These are phyloP conservation scores for Oryza glumipatula DNA, from an alignment of 176 grass and related monocot genomes.

Conservation along the genomic window DNA sequence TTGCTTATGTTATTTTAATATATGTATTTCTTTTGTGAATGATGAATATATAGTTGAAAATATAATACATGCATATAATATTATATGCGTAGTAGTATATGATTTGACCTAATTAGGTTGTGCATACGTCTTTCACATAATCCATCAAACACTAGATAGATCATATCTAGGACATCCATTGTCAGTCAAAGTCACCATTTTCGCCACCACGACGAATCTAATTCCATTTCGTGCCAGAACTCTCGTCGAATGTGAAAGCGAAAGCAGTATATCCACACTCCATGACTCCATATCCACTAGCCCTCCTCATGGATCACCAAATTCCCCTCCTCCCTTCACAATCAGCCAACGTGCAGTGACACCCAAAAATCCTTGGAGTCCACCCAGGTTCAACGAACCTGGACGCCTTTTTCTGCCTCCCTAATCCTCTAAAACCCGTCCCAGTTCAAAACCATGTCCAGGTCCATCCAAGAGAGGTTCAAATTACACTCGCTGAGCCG, in stretches of 20 bases:
- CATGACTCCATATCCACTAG: neutral
- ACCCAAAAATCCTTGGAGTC: neutral
- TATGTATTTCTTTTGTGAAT: too few species aligned
- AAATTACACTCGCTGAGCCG: too few species aligned
- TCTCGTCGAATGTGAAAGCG: neutral
- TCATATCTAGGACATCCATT: too few species aligned
- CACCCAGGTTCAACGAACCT: conserved; percentile 16
- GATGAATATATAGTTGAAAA: too few species aligned
- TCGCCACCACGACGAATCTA: neutral
- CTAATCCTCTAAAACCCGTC: too few species aligned
- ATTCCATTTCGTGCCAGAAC: neutral
- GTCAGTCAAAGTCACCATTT: neutral
- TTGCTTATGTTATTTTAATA: too few species aligned
- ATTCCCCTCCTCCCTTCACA: neutral
- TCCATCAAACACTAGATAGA: too few species aligned
- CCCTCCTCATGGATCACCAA: too few species aligned
- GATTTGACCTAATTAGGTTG: too few species aligned
- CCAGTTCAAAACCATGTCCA: conserved; percentile 10
- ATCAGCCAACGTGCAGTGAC: neutral
- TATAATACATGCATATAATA: too few species aligned
- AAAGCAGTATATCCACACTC: neutral
- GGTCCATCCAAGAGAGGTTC: conserved; percentile 21
- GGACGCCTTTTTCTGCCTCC: neutral
- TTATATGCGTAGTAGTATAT: too few species aligned
- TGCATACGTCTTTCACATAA: too few species aligned